Evolutionary conservation across 805 yeast genomes (phyloP), one percentile per base, ranked within the genome.

Genomic region (Komagataella ulmi): DNA sequence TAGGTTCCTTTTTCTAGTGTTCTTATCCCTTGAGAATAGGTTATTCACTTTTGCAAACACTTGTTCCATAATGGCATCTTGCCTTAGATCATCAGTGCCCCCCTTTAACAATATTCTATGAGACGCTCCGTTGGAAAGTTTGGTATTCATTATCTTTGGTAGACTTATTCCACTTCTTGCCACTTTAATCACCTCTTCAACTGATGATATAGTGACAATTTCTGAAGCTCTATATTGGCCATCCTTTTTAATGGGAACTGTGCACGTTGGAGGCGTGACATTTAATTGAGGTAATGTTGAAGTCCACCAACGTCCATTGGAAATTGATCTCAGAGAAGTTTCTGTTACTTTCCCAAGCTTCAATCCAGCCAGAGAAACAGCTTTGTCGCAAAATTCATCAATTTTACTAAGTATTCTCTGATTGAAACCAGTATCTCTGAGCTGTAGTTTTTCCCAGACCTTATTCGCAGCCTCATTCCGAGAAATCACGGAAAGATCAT

Each of bases 31-130:
- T 8, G 58, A 63, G 52, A 91, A 73, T 44, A 88, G 75, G 12
- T 71, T 65, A 60, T 90, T 89, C 14, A 89, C 96, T 59, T 89
- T 87, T 18, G 76, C 84, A 64, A 95, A 93, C 1, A 91, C 98
- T 62, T 93, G 98, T 63, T 91, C 95, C 99, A 93, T 95, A 52
- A 93, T 88, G 0, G 96, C 86, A 67, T 93, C 99, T 66, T 95
- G 99, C 50, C 98, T 71, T 50, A 93, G 69, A 66, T 93, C 99
- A 66, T 93, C 99, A 7, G 87, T 76, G 5, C 95, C 89, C 23
- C 88, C 88, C 62, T 93, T 93, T 56, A 90, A 67, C 17, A 93
- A 69, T 61, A 84, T 74, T 52, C 72, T 78, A 54, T 78, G 83
- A 0, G 53, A 59, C 0, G 64, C 55, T 0, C 98, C 98, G 59